Evolutionary conservation across 2,329 filamentous ascomycete species (phyloP), one percentile per base, ranked within the genome.

Genomic region (Ophiostoma piceae): DNA sequence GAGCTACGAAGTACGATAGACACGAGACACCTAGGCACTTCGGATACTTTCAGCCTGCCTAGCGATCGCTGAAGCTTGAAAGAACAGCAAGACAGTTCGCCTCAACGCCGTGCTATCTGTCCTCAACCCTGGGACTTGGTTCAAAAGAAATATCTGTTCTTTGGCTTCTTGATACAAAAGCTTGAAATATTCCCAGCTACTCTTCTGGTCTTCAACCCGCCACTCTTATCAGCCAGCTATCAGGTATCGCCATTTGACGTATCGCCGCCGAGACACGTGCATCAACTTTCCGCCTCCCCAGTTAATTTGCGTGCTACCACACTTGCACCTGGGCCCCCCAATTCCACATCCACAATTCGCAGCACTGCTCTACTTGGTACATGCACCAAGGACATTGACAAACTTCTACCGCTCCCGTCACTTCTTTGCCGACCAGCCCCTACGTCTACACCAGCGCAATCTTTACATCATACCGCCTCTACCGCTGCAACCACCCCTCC

Each of bases 401-500:
- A 26, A 16, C 26, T 57, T 57, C 22, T 29, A 6, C 51, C n/a
- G 51, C 22, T n/a, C 11, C n/a, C 26, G 14, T 26, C 26, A 16
- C 26, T 9, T 60, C 57, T 62, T 5, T 62, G 7, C 57, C 54
- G 32, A 3, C 57, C 57, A 16, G 12, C 26, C 29, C 35, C 57
- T 16, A 26, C 57, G 12, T 62, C 57, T 22, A 57, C 26, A 32
- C 22, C n/a, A 32, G 19, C 57, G 12, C 29, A 32, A 35, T 12
- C 57, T 62, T 11, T 8, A 62, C 29, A 16, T 62, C 29, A n/a
- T 35, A 54, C 68, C 67, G 62, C 64, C 22, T 67, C 64, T 47
- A 16, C 16, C 43, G 43, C 68, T 47, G 43, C 68, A 26, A 37
- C 64, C 32, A 37, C 68, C 64, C 35, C 41, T 35, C 41, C 43